Evolutionary conservation across 2,329 filamentous ascomycete species (phyloP).

Genomic region (Daldinia sp.): DNA sequence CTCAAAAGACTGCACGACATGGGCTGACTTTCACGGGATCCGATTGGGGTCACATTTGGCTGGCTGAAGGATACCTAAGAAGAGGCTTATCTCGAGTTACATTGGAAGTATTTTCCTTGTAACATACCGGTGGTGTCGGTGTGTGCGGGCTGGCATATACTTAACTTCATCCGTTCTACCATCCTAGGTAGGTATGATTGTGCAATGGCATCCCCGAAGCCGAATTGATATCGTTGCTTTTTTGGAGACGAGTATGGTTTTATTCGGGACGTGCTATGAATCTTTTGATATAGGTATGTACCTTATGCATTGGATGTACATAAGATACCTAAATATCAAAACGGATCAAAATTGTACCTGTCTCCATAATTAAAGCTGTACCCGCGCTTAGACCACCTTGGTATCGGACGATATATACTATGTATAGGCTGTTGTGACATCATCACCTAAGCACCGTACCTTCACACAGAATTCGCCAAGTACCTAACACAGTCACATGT

Average conservation of each 20-base stretch:
- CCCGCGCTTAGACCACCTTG: slow-evolving; percentile 5
- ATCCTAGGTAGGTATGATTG: background rate
- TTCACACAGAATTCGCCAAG: background rate
- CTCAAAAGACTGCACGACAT: slow-evolving; percentile 41
- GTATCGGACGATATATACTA: background rate
- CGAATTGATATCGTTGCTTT: background rate
- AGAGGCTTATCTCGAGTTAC: slow-evolving; percentile 40
- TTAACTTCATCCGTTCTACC: slow-evolving; percentile 15
- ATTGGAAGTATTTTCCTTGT: slow-evolving; percentile 19
- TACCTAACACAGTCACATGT: slow-evolving; percentile 14
- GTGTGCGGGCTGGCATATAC: slow-evolving; percentile 22
- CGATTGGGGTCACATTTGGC: slow-evolving; percentile 37
- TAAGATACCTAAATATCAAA: background rate
- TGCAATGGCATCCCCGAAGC: background rate
- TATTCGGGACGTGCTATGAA: background rate
- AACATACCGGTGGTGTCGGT: slow-evolving; percentile 19
- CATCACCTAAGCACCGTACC: slow-evolving; percentile 21
- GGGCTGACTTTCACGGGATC: slow-evolving; percentile 38
- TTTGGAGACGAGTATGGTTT: background rate
- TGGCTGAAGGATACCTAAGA: slow-evolving; percentile 13
- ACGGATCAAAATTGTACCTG: background rate
- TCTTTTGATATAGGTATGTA: background rate
- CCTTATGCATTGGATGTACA: no score
- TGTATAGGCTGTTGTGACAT: slow-evolving; percentile 30
- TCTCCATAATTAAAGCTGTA: background rate